Evolutionary conservation across 768 basidiomycete genomes (phyloP).

Genomic region (Steccherinum ochraceum): DNA sequence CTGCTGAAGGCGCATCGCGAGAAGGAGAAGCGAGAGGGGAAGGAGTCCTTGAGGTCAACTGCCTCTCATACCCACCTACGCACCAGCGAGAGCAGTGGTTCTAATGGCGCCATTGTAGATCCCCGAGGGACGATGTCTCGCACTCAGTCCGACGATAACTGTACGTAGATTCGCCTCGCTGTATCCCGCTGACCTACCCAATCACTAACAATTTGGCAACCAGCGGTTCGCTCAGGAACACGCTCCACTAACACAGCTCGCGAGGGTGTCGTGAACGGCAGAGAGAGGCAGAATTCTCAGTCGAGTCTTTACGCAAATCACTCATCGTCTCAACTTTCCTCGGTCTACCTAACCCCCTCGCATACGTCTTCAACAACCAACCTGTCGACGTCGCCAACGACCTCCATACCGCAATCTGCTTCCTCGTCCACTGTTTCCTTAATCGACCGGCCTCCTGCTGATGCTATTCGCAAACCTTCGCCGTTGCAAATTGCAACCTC

Average conservation of each 20-base stretch:
- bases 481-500: not conserved
- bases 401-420: slow-evolving; percentile 1
- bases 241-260: not conserved
- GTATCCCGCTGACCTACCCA: not conserved
- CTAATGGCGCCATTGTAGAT: slow-evolving; percentile 14
- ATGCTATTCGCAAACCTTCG: not conserved
- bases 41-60: slow-evolving; percentile 22
- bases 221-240: not conserved
- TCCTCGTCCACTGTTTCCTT: slow-evolving; percentile 4
- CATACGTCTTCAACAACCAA: slow-evolving; percentile 9
- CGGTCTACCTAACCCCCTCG: slow-evolving; percentile 6
- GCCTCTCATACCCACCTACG: slow-evolving; percentile 25
- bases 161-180: slow-evolving; percentile 18
- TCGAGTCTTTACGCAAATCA: slow-evolving; percentile 8
- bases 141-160: slow-evolving; percentile 27
- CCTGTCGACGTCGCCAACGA: not conserved
- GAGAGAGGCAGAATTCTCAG: slow-evolving; percentile 19
- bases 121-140: slow-evolving; percentile 18
- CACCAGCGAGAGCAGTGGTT: slow-evolving; percentile 13
- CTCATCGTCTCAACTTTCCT: slow-evolving; percentile 4
- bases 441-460: slow-evolving; percentile 1
- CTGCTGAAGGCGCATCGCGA: slow-evolving; percentile 23
- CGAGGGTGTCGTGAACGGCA: slow-evolving; percentile 1
- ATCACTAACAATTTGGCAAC: not conserved
- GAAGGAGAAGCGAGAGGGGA: slow-evolving; percentile 23